Evolutionary conservation across 2,329 filamentous ascomycete species (phyloP), one percentile per base, ranked within the genome.

Genomic region (Fusarium floridanum): DNA sequence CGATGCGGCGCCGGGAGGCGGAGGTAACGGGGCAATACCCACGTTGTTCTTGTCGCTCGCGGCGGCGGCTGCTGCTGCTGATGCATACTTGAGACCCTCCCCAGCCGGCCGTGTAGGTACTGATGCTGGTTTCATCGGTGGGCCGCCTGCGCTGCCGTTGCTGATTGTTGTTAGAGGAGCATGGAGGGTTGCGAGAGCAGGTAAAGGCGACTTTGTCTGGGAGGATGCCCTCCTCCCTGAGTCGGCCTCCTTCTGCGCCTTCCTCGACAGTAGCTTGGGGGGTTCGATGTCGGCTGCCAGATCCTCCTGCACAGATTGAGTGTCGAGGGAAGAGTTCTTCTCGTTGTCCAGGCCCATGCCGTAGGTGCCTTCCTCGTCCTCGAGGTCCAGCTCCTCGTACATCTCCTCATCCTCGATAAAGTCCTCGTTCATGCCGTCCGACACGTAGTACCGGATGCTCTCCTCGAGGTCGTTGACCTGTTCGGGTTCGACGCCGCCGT

Each of bases 11-110:
- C 93, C 93, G 32, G 95, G 95, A 78, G 97, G 97, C 72, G 97
- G 96, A 65, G 97, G 97, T 80, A 98, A 87, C 45, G 97, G 97
- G 68, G 96, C 92, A 80, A 99, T 98, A 29, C 97, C 97, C 34
- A 98, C 93, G 81, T 93, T 96, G 85, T 94, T 95, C 84, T 87
- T 90, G 77, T 98, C 95, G 82, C 91, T 95, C 55, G 95, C 95
- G 1, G 97, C 96, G 0, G 96, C 97, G 0, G 97, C 97, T 0
- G 97, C 97, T 0, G 97, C 97, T 0, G 97, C 97, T 41, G 97
- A 98, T 53, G 97, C 97, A 82, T 99, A 99, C 84, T 98, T 98
- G 76, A 99, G 87, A 2, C 94, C 94, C 82, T 98, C 96, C 57
- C 95, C 95, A 5, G 95, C 93, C 8, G 94, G 92, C 82, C 96